Conservation (phyloP, 805 yeast species). For the Candida hungchunana region DNA sequence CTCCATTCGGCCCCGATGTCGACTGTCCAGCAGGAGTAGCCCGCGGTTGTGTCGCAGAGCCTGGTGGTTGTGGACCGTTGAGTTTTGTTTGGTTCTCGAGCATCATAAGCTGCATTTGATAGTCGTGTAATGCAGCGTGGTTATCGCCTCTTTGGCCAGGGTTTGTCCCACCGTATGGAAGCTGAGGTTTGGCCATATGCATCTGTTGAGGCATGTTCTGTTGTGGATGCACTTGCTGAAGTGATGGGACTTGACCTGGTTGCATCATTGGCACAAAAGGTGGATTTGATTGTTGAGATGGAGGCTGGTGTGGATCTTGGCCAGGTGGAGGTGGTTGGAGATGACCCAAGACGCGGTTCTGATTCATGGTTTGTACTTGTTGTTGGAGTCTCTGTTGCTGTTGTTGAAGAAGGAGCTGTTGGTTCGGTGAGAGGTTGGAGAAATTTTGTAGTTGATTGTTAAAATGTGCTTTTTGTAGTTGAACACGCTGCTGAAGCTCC, state of each 20-base stretch:
- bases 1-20: not conserved
- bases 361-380: slow-evolving; percentile 14
- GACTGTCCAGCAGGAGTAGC: not conserved
- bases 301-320: slow-evolving; percentile 4
- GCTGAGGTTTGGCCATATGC: slow-evolving; percentile 3
- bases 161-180: slow-evolving; percentile 9
- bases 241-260: slow-evolving; percentile 3
- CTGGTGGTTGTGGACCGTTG: slow-evolving; percentile 7
- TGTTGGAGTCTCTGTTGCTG: slow-evolving; percentile 12
- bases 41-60: not conserved
- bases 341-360: slow-evolving; percentile 9
- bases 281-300: not conserved
- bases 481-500: slow-evolving; percentile 24
- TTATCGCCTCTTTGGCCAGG: slow-evolving; percentile 20
- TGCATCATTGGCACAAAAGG: slow-evolving; percentile 11
- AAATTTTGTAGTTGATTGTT: slow-evolving; percentile 19
- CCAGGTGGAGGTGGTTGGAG: slow-evolving; percentile 6
- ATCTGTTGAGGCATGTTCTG: slow-evolving; percentile 4
- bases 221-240: slow-evolving; percentile 4
- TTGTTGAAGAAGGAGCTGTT: slow-evolving; percentile 18
- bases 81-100: slow-evolving; percentile 69
- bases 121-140: slow-evolving; percentile 64
- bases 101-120: slow-evolving; percentile 73
- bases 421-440: slow-evolving; percentile 17
- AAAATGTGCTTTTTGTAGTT: slow-evolving; percentile 22